Evolutionary conservation across 2,329 filamentous ascomycete species (phyloP).

Genomic region (Cercospora brassicicola): DNA sequence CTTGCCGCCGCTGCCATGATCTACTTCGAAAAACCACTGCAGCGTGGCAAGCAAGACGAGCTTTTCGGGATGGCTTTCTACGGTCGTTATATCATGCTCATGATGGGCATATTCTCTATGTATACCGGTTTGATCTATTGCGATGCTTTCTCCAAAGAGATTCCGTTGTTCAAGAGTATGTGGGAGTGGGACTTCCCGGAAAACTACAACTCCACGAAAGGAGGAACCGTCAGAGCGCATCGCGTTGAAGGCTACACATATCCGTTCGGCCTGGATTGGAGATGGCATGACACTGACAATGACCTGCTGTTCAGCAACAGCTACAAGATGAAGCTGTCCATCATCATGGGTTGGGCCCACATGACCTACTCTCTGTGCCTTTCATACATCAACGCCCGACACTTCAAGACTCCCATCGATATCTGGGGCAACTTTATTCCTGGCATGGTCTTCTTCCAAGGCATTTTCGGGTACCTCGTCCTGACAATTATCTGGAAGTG

Average conservation of each 20-base stretch:
- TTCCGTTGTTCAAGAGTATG: slow-evolving; percentile 83
- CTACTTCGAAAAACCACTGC: slow-evolving; percentile 85
- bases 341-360: slow-evolving; percentile 93
- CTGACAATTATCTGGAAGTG: slow-evolving; percentile 97
- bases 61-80: slow-evolving; percentile 99
- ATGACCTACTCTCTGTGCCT: slow-evolving; percentile 98
- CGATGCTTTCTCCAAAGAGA: slow-evolving; percentile 90
- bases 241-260: slow-evolving; percentile 76
- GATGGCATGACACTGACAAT: slow-evolving; percentile 95
- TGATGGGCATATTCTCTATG: slow-evolving; percentile 97
- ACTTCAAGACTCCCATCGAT: slow-evolving; percentile 93
- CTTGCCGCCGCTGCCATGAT: slow-evolving; percentile 86
- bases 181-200: slow-evolving; percentile 79
- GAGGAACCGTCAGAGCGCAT: slow-evolving; percentile 61
- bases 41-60: slow-evolving; percentile 87
- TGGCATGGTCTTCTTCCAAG: slow-evolving; percentile 99
- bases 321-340: slow-evolving; percentile 99
- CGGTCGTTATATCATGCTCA: slow-evolving; percentile 94
- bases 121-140: slow-evolving; percentile 98
- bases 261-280: slow-evolving; percentile 92
- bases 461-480: slow-evolving; percentile 95
- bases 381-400: slow-evolving; percentile 86
- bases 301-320: slow-evolving; percentile 94
- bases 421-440: slow-evolving; percentile 97
- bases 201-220: slow-evolving; percentile 44